Percentiles rank a stretch among this genome's conserved stretches.
phyloP scores from a whole-genome alignment of 805 yeast genomes.

The Cyberlindnera xishuangbannaensis region DNA sequence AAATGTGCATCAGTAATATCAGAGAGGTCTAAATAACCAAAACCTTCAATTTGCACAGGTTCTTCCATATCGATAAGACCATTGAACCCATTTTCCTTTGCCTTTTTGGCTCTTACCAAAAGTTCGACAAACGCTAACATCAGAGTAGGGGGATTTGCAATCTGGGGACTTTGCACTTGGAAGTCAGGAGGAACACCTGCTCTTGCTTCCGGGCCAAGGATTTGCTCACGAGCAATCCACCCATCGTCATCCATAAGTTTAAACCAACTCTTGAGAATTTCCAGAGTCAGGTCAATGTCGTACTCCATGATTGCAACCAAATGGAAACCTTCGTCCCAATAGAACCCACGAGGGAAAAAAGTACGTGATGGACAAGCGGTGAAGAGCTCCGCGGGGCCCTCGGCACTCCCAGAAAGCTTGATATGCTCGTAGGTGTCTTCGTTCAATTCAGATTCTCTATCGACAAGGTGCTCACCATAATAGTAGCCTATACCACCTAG shows the following conservation, averaged over 20 bases:
- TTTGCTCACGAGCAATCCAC: constrained; percentile 96
- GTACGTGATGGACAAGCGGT: constrained; percentile 89
- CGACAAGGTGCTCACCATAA: constrained; percentile 79
- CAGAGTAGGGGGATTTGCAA: constrained; percentile 94
- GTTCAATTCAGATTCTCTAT: constrained; percentile 59
- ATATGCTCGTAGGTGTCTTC: constrained; percentile 62
- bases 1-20: constrained; percentile 48
- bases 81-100: constrained; percentile 10
- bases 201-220: constrained; percentile 87
- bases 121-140: constrained; percentile 64
- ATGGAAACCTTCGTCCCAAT: constrained; percentile 99
- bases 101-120: constrained; percentile 38
- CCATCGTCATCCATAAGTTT: constrained; percentile 80
- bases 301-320: constrained; percentile 74
- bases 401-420: constrained; percentile 45
- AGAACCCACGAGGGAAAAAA: constrained; percentile 93
- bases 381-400: constrained; percentile 75
- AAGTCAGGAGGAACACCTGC: constrained; percentile 81
- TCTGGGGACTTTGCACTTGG: constrained; percentile 77
- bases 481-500: constrained; percentile 89
- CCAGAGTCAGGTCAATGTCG: constrained; percentile 77
- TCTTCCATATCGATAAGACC: constrained; percentile 26
- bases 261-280: constrained; percentile 85
- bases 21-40: constrained; percentile 22
- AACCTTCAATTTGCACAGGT: constrained; percentile 25